Conservation (phyloP, 2,329 filamentous ascomycete genomes). For the Neofusicoccum sp. region DNA sequence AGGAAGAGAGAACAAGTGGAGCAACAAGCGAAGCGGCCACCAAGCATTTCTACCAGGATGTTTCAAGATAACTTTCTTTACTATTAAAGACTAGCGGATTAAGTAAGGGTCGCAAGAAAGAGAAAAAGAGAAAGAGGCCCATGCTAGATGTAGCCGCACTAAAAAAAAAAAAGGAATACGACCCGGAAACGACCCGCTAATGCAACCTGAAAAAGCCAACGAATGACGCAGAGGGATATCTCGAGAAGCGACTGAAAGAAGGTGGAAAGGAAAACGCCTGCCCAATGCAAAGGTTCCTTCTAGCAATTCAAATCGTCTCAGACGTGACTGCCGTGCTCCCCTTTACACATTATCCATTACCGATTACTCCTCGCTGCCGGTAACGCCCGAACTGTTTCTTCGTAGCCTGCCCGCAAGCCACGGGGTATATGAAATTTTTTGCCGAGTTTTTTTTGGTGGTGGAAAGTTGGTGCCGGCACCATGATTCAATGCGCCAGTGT, state of each 20-base stretch:
- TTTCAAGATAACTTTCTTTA: no score
- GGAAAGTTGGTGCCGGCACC: not conserved
- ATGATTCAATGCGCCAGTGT: not conserved
- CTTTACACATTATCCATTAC: conserved; percentile 15
- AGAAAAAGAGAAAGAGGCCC: not conserved
- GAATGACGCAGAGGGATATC: conserved; percentile 17
- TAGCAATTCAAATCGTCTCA: conserved; percentile 12
- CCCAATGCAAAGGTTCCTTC: conserved; percentile 17
- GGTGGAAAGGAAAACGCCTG: not conserved
- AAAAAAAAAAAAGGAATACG: conserved; percentile 2
- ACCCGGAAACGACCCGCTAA: conserved; percentile 16
- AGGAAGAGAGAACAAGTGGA: no score
- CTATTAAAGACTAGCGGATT: not conserved
- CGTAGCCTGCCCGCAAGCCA: conserved; percentile 1
- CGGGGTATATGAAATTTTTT: not conserved
- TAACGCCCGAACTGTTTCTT: conserved; percentile 6
- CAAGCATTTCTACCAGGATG: no score
- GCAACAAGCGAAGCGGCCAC: no score
- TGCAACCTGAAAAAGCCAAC: conserved; percentile 15
- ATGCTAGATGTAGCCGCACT: conserved; percentile 8
- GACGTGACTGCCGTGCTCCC: conserved; percentile 17
- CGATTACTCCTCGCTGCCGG: not conserved
- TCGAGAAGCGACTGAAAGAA: not conserved
- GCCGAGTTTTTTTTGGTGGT: not conserved
- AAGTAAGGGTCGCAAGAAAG: not conserved